phyloP scores from a whole-genome alignment of 2,329 filamentous ascomycete genomes.

The Trichoderma semiorbis region DNA sequence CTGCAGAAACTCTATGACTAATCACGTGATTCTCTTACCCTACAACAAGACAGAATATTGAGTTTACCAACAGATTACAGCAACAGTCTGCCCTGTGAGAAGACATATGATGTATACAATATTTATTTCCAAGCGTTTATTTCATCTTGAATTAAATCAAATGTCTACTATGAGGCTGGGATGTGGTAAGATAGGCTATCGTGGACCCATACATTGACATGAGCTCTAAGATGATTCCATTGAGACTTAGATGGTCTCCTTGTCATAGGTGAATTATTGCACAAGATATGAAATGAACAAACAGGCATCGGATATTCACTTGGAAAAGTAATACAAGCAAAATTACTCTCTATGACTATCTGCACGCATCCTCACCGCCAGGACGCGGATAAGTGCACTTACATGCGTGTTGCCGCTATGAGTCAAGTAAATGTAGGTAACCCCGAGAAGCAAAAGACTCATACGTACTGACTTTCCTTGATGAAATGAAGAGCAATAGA shows the following conservation, averaged over 20 bases:
- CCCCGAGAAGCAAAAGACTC: neutral
- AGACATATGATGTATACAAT: neutral
- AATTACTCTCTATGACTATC: neutral
- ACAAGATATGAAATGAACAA: neutral
- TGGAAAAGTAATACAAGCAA: neutral
- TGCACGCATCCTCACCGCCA: neutral
- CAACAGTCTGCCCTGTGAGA: neutral
- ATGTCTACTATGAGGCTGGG: rapidly evolving
- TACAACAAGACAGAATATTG: neutral
- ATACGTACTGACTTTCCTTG: no score
- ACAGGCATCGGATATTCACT: neutral
- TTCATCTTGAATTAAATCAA: neutral
- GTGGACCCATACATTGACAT: neutral
- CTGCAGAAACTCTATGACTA: conserved; percentile 16
- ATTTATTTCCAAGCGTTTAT: neutral
- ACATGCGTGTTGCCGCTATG: neutral
- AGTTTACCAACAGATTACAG: neutral
- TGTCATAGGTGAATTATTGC: neutral
- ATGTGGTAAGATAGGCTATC: neutral
- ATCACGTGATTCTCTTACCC: conserved; percentile 1
- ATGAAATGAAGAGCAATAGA: neutral
- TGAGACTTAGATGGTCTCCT: no score
- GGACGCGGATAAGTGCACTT: neutral
- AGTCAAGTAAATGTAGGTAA: neutral
- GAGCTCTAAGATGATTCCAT: neutral